phyloP scores from a whole-genome alignment of 768 basidiomycete species.

The Collybiopsis luxurians region DNA sequence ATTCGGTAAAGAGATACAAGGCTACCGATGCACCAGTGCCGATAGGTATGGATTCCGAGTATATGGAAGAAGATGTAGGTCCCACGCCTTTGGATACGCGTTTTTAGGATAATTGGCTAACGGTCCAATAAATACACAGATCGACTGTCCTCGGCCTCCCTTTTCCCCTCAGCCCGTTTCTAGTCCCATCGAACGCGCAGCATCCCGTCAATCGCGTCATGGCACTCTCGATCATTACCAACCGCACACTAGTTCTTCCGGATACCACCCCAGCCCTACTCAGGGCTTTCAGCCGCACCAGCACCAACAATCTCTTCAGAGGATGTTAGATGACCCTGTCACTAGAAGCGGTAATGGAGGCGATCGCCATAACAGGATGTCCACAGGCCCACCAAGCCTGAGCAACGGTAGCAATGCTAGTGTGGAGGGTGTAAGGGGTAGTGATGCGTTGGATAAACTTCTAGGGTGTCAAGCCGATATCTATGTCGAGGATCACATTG shows the following conservation, averaged over 20 bases:
- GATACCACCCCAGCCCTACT: background rate
- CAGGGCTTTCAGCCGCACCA: background rate
- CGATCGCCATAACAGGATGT: background rate
- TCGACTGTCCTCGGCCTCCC: background rate
- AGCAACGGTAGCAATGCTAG: background rate
- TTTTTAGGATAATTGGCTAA: background rate
- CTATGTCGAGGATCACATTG: slow-evolving; percentile 37
- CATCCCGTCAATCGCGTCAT: background rate
- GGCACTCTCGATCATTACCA: background rate
- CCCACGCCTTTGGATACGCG: background rate
- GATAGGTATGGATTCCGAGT: background rate
- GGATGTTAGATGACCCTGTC: background rate
- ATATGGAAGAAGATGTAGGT: slow-evolving; percentile 3
- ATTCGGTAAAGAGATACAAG: slow-evolving; percentile 5
- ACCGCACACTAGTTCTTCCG: background rate
- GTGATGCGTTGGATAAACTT: slow-evolving; percentile 17
- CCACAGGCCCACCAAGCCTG: background rate
- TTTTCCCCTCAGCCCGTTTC: slow-evolving; percentile 5
- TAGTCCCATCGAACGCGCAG: background rate
- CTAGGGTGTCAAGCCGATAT: slow-evolving; percentile 42
- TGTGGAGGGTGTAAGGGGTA: background rate
- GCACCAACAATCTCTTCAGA: background rate
- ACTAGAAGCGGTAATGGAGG: no score
- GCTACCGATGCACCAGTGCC: background rate
- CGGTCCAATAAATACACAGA: no score